phyloP scores from a whole-genome alignment of 2,329 filamentous ascomycete genomes.

The Zymoseptoria crescenta region DNA sequence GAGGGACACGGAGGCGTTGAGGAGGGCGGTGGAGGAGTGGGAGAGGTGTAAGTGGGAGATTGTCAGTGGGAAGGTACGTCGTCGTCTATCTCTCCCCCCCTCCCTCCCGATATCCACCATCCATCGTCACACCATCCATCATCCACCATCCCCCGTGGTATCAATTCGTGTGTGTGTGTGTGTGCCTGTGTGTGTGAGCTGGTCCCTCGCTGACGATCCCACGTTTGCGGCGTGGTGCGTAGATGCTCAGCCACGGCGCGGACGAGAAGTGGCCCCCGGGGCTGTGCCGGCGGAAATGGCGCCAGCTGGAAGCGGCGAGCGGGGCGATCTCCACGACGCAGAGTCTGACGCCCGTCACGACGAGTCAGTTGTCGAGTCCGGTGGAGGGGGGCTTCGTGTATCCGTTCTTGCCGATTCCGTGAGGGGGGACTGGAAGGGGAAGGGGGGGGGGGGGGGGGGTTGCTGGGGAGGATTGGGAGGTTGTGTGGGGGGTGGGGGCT shows the following conservation, averaged over 20 bases:
- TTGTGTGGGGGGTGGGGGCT: too few relatives aligned
- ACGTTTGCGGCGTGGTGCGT: too few relatives aligned
- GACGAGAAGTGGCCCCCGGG: constrained; percentile 45
- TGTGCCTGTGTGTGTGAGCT: too few relatives aligned
- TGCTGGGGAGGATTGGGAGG: too few relatives aligned
- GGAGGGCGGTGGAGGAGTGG: constrained; percentile 46
- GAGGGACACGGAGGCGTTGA: constrained; percentile 42
- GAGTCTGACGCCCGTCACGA: constrained; percentile 18
- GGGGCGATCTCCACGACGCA: constrained; percentile 21
- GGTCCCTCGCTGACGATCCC: too few relatives aligned
- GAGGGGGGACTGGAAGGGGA: too few relatives aligned
- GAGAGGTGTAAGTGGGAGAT: constrained; percentile 48
- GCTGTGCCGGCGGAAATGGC: constrained; percentile 46
- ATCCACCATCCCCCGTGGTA: too few relatives aligned
- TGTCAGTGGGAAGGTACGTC: constrained; percentile 43
- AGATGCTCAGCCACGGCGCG: constrained; percentile 47
- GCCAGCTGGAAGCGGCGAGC: constrained; percentile 31
- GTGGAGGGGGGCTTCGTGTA: constrained; percentile 7
- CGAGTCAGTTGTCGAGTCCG: constrained; percentile 25
- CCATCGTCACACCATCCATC: too few relatives aligned
- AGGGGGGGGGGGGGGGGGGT: too few relatives aligned
- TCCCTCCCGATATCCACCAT: too few relatives aligned
- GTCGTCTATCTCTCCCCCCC: background rate
- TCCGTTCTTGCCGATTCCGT: too few relatives aligned
- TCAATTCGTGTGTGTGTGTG: too few relatives aligned